phyloP scores from a whole-genome alignment of 441 rosid species.

The Breynia disticha region DNA sequence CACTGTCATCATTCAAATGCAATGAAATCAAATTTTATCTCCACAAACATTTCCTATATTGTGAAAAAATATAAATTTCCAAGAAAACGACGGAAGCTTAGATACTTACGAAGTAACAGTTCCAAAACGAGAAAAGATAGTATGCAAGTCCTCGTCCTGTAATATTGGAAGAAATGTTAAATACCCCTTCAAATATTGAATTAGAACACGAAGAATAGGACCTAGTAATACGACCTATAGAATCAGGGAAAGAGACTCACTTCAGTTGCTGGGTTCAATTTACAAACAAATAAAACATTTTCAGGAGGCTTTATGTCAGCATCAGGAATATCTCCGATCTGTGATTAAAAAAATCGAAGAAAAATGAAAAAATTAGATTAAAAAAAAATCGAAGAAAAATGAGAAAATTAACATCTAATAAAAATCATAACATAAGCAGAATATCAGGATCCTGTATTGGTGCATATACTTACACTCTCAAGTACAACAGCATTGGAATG shows the following conservation, averaged over 20 bases:
- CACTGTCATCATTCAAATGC: conserved; percentile 40
- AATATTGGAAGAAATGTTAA: conserved; percentile 14
- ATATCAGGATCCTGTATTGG: conserved; percentile 11
- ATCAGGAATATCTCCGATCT: conserved; percentile 97
- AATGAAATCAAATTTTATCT: conserved; percentile 7
- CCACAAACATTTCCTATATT: conserved; percentile 2
- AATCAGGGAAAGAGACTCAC: conserved; percentile 31
- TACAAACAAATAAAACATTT: conserved; percentile 92
- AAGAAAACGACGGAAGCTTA: not conserved
- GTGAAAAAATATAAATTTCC: not conserved
- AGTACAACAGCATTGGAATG: conserved; percentile 97
- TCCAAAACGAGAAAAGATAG: conserved; percentile 98
- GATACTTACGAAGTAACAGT: conserved; percentile 67
- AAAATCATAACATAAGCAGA: conserved; percentile 7
- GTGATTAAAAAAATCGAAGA: conserved; percentile 13
- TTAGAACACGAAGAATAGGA: not conserved
- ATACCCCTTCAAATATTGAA: conserved; percentile 4
- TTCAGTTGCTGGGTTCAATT: conserved; percentile 96
- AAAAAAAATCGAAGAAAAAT: too few species aligned
- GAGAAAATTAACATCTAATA: conserved; percentile 5
- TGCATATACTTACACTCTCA: conserved; percentile 61
- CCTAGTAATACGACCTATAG: not conserved
- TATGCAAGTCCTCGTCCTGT: conserved; percentile 97
- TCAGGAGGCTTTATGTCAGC: conserved; percentile 98
- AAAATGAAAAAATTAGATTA: too few species aligned